Base-by-base conservation (phyloP, 1,284 basidiomycete species). In the Irpex sp. region DNA sequence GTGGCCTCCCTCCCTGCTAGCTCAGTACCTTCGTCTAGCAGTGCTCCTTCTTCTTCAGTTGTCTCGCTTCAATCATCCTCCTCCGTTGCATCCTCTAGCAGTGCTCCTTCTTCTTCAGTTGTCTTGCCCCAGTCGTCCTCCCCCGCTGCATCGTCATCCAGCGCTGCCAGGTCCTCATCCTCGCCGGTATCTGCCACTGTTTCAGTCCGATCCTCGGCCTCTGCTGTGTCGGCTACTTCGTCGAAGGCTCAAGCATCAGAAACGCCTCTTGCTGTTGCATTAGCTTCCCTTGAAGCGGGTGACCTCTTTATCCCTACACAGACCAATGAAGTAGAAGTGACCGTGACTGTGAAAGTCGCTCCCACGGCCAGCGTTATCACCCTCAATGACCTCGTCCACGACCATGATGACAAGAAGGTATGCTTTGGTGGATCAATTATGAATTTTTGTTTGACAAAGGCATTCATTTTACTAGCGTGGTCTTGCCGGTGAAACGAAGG, bases 361-460 rank as follows among this genome's bases (percentile, higher is more conserved):
- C 58, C 60, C 3, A 37, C 64, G 17, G 37, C 58, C 13, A 58
- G 44, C 13, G 7, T 13, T 21, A 36, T 37, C 31, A 52, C 15
- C 17, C 26, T n/a, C 47, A 63, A 66, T 60, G 54, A 64, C 61
- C 62, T 60, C 21, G 65, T 63, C 48, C 58, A 67, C 13, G 64
- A 68, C 36, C 61, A 66, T 17, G 62, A 66, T 17, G 65, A 69
- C 11, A 61, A 65, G 37, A 62, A 67, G 36, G 67, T 67, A 37
- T 67, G 76, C 49, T 66, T 68, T 31, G 31, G 31, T 34, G 31
- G 31, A 34, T 34, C 6, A 15, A n/a, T 47, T 47, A 2, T 47
- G 5, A n/a, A 21, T 44, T 17, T 40, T 54, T 60, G 38, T 34
- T 34, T 34, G 31, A 34, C 47, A 38, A 37, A 13, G n/a, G 13